Conservation (phyloP, 768 basidiomycete genomes). For the Botryobasidium botryosum region DNA sequence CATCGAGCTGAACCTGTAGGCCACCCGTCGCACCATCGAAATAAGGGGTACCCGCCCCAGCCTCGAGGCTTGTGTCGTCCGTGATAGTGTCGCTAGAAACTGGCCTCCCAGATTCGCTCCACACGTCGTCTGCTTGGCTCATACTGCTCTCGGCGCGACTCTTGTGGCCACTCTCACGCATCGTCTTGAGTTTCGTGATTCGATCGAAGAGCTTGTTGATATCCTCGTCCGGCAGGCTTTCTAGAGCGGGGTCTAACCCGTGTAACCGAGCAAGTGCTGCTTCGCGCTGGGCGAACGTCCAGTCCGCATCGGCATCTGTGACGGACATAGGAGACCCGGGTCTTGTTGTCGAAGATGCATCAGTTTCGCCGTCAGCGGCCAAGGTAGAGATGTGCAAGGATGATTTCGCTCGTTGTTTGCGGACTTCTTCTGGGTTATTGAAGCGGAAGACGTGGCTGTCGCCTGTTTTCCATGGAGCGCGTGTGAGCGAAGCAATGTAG, state of each 20-base stretch:
- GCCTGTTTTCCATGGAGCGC: slow-evolving; percentile 28
- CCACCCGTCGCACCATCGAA: slow-evolving; percentile 38
- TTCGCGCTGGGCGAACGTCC: slow-evolving; percentile 94
- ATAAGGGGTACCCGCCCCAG: slow-evolving; percentile 44
- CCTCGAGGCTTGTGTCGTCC: slow-evolving; percentile 76
- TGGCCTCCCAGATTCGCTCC: slow-evolving; percentile 78
- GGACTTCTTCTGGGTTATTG: slow-evolving; percentile 89
- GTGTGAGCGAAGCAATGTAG: neutral
- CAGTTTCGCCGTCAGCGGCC: slow-evolving; percentile 46
- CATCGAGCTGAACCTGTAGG: slow-evolving; percentile 51
- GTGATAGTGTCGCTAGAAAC: slow-evolving; percentile 63
- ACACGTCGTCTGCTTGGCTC: slow-evolving; percentile 70
- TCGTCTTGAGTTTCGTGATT: slow-evolving; percentile 79
- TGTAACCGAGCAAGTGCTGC: slow-evolving; percentile 68
- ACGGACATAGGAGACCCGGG: slow-evolving; percentile 58
- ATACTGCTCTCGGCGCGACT: slow-evolving; percentile 39
- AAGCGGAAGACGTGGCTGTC: slow-evolving; percentile 97
- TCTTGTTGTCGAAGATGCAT: slow-evolving; percentile 27
- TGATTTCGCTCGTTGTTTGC: slow-evolving; percentile 64
- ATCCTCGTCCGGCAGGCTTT: slow-evolving; percentile 88
- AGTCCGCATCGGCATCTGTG: slow-evolving; percentile 66
- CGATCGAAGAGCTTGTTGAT: slow-evolving; percentile 87
- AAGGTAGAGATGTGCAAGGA: slow-evolving; percentile 47
- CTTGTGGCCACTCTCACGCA: slow-evolving; percentile 36
- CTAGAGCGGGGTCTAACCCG: slow-evolving; percentile 75